A percentile compares a stretch with the other conserved stretches of the same genome.
Conservation (phyloP, 208 protist species). For the Leishmania mexicana region DNA sequence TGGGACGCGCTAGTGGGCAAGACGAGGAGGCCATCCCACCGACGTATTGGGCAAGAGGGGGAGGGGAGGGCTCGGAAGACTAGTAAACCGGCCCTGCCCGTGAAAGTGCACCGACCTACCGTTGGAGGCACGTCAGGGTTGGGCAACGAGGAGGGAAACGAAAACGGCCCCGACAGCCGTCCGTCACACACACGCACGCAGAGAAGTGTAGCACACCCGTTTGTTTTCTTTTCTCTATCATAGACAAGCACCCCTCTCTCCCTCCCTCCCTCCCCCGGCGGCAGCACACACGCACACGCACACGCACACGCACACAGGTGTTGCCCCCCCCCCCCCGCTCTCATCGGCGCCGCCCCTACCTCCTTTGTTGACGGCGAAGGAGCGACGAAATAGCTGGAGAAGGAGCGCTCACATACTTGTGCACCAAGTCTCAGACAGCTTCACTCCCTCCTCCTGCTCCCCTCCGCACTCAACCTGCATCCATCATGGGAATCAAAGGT, state of each 20-base stretch:
- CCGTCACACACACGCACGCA: neutral
- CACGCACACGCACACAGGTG: neutral
- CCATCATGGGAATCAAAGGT: slow-evolving; percentile 84
- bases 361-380: neutral
- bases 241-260: neutral
- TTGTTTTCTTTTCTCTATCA: neutral
- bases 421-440: neutral
- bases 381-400: neutral
- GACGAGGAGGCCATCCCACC: neutral
- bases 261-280: neutral
- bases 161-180: neutral
- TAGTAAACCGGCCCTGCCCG: neutral
- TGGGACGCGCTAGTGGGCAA: neutral
- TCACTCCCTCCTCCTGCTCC: neutral
- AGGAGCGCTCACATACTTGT: neutral
- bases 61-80: neutral
- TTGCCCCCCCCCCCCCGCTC: neutral
- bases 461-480: neutral
- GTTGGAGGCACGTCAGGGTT: neutral
- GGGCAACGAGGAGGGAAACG: neutral
- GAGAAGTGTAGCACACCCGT: neutral
- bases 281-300: neutral
- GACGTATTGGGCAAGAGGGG: neutral
- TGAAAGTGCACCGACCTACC: neutral
- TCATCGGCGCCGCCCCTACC: neutral